Conservation (phyloP, 768 basidiomycete species). For the Termitomyces sp. region DNA sequence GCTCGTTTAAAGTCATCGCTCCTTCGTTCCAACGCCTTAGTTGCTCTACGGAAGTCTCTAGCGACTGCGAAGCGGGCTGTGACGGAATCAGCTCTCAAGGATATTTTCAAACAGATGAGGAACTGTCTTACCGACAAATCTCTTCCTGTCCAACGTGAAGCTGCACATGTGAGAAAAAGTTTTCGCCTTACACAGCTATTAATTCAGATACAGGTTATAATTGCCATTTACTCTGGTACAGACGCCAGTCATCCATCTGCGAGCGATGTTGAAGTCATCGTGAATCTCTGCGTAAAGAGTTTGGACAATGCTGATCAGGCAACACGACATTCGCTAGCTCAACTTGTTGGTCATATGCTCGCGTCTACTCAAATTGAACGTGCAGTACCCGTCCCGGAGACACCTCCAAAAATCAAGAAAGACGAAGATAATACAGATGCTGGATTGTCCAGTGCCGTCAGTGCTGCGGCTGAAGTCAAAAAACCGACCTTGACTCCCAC, state of each 20-base stretch:
- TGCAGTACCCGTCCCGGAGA: conserved; percentile 39
- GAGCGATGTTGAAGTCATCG: conserved; percentile 74
- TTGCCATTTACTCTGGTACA: conserved; percentile 52
- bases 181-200: neutral
- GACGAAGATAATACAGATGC: conserved; percentile 61
- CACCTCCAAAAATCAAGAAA: conserved; percentile 59
- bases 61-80: conserved; percentile 78
- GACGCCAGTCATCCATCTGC: conserved; percentile 54
- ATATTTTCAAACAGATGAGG: conserved; percentile 82
- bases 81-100: conserved; percentile 72
- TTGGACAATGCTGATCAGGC: conserved; percentile 82
- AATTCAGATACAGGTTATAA: conserved; percentile 33
- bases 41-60: conserved; percentile 78
- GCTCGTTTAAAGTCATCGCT: conserved; percentile 61
- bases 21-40: conserved; percentile 77
- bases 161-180: conserved; percentile 60
- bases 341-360: conserved; percentile 80
- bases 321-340: conserved; percentile 76
- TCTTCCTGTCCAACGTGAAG: conserved; percentile 79
- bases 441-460: conserved; percentile 37
- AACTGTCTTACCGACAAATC: conserved; percentile 77
- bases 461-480: conserved; percentile 48
- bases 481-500: conserved; percentile 67
- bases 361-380: conserved; percentile 77
- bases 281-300: conserved; percentile 63